Base-by-base conservation (phyloP, 805 yeast species). In the Kuraishia floccosa region DNA sequence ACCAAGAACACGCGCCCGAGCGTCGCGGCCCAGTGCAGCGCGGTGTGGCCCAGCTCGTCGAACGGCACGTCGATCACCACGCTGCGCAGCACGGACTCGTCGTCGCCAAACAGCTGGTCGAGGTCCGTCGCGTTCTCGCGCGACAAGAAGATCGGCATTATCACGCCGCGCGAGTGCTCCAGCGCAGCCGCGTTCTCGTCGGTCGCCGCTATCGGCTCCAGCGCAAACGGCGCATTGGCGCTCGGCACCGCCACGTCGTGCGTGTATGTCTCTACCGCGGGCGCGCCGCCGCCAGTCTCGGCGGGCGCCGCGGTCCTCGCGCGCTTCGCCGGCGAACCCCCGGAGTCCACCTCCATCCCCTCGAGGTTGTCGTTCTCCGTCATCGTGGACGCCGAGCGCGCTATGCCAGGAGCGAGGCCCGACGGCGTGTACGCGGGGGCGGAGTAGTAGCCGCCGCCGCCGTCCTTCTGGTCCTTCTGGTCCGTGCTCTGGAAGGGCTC, bases 21-120 rank as follows among this genome's bases (percentile, higher is more conserved):
- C 1, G 96, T 83, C 11, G 96, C 76, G 3, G 96, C 93, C 93
- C 97, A 83, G 54, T 91, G 99, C 35, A 91, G 63, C 1, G 95
- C 85, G 0, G 95, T 80, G 48, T 91, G 91, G 1, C 97, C 96
- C 35, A 79, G 73, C 42, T 83, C 93, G 54, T 93, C 99, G 27
- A 93, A 82, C 1, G 96, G 77, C 21, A 85, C 83, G 46, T 85
- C 91, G 30, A 87, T 63, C 36, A 73, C 68, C 23, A 83, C 61
- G 25, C 63, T 47, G 8, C 46, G 39, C 11, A 56, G 31, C 25
- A 45, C 49, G 3, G 42, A 38, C 15, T 39, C 47, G 21, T 46
- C 50, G 4, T 49, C 46, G 5, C 44, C 51, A 6, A 47, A 47
- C n/a, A 50, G 35, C 25, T 43, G 47, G 18, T 42, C 28, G 23